Evolutionary conservation across 768 basidiomycete species (phyloP), one percentile per base, ranked within the genome.

Genomic region (Naganishia vaughanmartiniae): DNA sequence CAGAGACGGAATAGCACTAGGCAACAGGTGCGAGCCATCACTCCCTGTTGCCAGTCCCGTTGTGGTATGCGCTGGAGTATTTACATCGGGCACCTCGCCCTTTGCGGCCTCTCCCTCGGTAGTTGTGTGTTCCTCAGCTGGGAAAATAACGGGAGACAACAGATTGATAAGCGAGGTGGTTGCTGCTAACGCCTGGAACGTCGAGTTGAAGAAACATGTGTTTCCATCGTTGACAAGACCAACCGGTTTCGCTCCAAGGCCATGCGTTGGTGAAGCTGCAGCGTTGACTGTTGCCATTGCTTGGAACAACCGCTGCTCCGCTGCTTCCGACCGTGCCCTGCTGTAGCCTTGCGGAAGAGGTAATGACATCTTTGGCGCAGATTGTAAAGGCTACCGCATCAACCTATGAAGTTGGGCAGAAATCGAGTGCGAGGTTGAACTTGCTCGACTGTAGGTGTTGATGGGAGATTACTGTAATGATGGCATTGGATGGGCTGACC

Each of bases 141-240:
- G 66, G 34, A 69, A 45, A 66, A 72, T 28, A 58, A 70, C 36
- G 66, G 63, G 31, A 30, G 74, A 69, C 12, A 78, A 48, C 12
- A 75, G 72, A 15, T 73, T 76, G 58, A 72, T 75, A 33, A 76
- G 69, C 30, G 80, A 75, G 26, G 72, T 66, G 5, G 74, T 75
- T 21, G 79, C 76, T 56, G 78, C 77, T 31, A 87, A 90, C 46
- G 89, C 90, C 79, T 97, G 93, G 33, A 97, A 83, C 34, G 93
- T 91, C 36, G 92, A 93, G 82, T 95, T 97, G 89, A 94, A 91
- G 82, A 93, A 97, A 82, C 93, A 97, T 0, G 93, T 95, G 74
- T 83, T 83, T 33, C 81, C 81, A 54, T 82, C 77, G 69, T 82
- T 82, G 71, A 80, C 67, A 12, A 81, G 74, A 0, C 78, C 79